A percentile compares a stretch with the other conserved stretches of the same genome.
Conservation (phyloP, 345 rosid genomes). For the Lenwebbia sp. region DNA sequence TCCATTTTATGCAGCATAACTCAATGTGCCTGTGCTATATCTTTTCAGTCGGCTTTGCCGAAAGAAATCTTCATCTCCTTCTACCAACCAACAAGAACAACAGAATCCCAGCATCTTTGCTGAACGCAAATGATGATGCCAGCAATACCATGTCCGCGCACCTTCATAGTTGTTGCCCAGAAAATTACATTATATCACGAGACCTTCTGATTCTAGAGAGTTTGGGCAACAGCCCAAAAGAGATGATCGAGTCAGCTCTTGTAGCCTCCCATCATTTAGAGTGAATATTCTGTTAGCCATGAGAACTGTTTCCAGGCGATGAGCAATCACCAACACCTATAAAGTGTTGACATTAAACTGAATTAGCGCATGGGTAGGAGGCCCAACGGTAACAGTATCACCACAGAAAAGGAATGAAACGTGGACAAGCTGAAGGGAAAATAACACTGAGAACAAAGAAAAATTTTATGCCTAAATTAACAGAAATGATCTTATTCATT, state of each 20-base stretch:
- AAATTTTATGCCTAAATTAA: background rate
- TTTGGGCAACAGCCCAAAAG: slow-evolving; percentile 16
- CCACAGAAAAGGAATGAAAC: background rate
- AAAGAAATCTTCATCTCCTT: background rate
- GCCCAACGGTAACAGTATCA: background rate
- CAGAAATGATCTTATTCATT: background rate
- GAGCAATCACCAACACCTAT: slow-evolving; percentile 86
- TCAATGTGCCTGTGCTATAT: background rate
- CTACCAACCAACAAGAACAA: background rate
- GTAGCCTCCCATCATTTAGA: slow-evolving; percentile 56
- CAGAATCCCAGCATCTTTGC: background rate
- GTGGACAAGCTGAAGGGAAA: background rate
- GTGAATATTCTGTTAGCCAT: slow-evolving; percentile 73
- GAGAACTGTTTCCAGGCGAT: slow-evolving; percentile 76
- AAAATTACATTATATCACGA: background rate
- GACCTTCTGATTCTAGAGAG: background rate
- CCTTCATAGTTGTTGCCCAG: background rate
- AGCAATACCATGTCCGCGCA: background rate
- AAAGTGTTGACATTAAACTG: background rate
- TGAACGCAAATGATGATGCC: background rate
- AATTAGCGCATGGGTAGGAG: background rate
- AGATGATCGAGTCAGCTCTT: slow-evolving; percentile 44
- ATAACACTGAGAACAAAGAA: background rate
- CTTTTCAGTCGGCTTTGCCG: background rate
- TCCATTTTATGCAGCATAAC: background rate